These are phyloP conservation scores for Ophiostoma angusticollis DNA, from an alignment of 2,329 filamentous ascomycete genomes.

Conservation along the genomic window DNA sequence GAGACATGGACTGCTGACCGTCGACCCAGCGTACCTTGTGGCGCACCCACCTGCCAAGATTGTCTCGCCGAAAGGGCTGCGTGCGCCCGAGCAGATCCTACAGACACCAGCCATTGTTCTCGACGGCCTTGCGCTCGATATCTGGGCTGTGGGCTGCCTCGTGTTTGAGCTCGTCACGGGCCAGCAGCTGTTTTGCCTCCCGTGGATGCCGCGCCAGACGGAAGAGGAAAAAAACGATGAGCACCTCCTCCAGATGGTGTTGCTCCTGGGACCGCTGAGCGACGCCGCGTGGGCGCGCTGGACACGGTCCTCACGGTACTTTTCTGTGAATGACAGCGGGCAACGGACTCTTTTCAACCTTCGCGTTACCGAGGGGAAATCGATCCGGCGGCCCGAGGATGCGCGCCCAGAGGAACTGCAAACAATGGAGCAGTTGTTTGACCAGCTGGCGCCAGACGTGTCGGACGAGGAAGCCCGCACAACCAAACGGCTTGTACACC, in stretches of 20 bases:
- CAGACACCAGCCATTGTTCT: not conserved
- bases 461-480: not conserved
- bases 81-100: not conserved
- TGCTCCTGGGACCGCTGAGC: not conserved
- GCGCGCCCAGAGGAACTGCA: not conserved
- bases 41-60: not conserved
- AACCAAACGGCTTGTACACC: not conserved
- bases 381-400: slow-evolving; percentile 1
- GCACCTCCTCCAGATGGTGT: not conserved
- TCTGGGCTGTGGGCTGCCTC: slow-evolving; percentile 7
- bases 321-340: too few species aligned
- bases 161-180: slow-evolving; percentile 4
- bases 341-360: too few species aligned
- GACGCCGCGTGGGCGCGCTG: not conserved
- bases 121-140: not conserved
- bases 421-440: not conserved
- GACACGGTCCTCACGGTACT: not conserved
- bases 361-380: too few species aligned
- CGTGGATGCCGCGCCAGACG: not conserved
- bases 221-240: not conserved
- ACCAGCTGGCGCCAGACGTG: not conserved
- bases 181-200: not conserved
- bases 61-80: not conserved
- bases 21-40: not conserved
- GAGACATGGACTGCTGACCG: too few species aligned